These are phyloP conservation scores for Hysterium pulicare DNA, from an alignment of 2,329 filamentous ascomycete species.

Conservation along the genomic window DNA sequence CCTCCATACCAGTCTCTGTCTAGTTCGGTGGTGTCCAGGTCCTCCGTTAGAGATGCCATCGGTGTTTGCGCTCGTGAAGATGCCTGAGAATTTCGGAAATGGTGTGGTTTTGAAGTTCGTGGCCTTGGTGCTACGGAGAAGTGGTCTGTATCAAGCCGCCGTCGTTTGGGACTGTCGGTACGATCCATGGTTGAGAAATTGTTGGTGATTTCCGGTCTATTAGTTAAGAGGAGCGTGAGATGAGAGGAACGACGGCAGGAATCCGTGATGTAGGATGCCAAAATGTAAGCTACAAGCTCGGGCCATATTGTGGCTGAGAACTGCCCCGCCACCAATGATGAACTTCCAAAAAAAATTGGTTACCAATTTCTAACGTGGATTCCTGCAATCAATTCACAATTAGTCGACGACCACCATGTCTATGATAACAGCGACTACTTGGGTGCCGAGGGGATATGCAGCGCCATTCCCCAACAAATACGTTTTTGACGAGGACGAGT, in stretches of 20 bases:
- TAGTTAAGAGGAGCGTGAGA: too few relatives aligned
- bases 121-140: slow-evolving; percentile 54
- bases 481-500: slow-evolving; percentile 51
- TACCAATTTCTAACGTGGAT: slow-evolving; percentile 12
- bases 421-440: slow-evolving; percentile 53
- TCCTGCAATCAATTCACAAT: neutral
- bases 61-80: slow-evolving; percentile 37
- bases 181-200: slow-evolving; percentile 28
- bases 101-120: slow-evolving; percentile 37
- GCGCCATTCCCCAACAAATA: slow-evolving; percentile 50
- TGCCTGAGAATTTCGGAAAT: slow-evolving; percentile 19
- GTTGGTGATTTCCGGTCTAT: slow-evolving; percentile 1
- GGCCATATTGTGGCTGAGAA: slow-evolving; percentile 18
- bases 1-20: slow-evolving; percentile 93
- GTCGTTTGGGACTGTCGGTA: slow-evolving; percentile 58
- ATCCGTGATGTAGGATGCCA: neutral
- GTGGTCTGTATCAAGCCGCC: slow-evolving; percentile 63
- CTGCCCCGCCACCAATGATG: slow-evolving; percentile 8
- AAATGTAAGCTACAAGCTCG: too few relatives aligned
- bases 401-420: slow-evolving; percentile 43
- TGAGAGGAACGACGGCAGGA: too few relatives aligned
- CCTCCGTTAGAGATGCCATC: slow-evolving; percentile 44
- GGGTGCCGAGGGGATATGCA: slow-evolving; percentile 52
- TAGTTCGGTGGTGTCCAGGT: slow-evolving; percentile 69
- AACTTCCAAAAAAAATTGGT: slow-evolving; percentile 10